Evolutionary conservation across 202 grass and related monocot species (phyloP).

Genomic region (Carex sylvatica): DNA sequence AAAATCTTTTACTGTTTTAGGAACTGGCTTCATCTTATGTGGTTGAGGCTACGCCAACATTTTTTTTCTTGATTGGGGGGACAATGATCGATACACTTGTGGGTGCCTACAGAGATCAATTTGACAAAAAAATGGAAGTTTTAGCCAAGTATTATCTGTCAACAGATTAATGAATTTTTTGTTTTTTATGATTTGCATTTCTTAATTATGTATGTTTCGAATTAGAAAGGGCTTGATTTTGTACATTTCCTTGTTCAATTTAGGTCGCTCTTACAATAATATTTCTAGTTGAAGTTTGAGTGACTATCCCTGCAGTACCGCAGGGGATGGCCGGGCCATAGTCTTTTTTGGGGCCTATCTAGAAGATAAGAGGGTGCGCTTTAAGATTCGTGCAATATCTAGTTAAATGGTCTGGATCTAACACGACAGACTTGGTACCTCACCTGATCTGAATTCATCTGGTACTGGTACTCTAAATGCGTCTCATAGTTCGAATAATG

Average conservation of each 20-base stretch:
- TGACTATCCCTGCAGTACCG: too few relatives aligned
- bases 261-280: background rate
- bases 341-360: too few relatives aligned
- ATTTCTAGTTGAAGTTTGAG: background rate
- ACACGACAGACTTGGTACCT: too few relatives aligned
- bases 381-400: too few relatives aligned
- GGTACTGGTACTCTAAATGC: background rate
- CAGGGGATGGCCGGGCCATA: too few relatives aligned
- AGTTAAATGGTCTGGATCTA: too few relatives aligned
- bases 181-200: background rate
- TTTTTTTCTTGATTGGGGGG: conserved; percentile 61
- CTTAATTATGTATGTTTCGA: background rate
- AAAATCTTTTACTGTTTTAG: conserved; percentile 21
- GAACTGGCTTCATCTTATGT: conserved; percentile 51
- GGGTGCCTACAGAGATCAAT: conserved; percentile 50
- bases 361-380: too few relatives aligned
- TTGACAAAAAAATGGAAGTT: conserved; percentile 53
- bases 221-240: background rate
- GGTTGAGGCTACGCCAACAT: conserved; percentile 66
- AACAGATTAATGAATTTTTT: background rate
- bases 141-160: conserved; percentile 15
- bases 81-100: conserved; percentile 60
- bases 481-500: background rate
- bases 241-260: background rate
- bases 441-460: too few relatives aligned